phyloP scores from a whole-genome alignment of 2,329 filamentous ascomycete species.

The Didymosphaeria variabile region DNA sequence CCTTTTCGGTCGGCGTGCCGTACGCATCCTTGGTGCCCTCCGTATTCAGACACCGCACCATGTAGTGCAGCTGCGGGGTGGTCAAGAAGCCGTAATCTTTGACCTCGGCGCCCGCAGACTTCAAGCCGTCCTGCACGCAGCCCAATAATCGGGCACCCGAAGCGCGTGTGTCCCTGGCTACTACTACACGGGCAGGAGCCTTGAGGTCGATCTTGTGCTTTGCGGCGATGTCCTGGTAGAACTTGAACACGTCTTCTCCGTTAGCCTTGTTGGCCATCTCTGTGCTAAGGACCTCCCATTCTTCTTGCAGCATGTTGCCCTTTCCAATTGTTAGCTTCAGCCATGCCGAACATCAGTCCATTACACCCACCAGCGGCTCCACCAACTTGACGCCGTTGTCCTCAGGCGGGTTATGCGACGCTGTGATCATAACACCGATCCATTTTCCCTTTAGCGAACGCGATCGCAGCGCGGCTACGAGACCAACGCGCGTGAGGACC shows the following conservation, averaged over 20 bases:
- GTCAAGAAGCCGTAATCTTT: constrained; percentile 91
- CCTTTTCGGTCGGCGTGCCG: constrained; percentile 85
- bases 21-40: constrained; percentile 87
- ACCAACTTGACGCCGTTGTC: constrained; percentile 81
- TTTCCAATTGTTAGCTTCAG: constrained; percentile 42
- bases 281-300: constrained; percentile 92
- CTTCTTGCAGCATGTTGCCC: constrained; percentile 91
- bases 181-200: constrained; percentile 80
- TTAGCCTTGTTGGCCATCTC: constrained; percentile 83
- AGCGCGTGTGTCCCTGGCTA: constrained; percentile 90
- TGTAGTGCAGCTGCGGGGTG: constrained; percentile 97
- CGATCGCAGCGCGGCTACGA: constrained; percentile 87
- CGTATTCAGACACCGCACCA: constrained; percentile 94
- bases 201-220: constrained; percentile 69
- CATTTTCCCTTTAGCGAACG: constrained; percentile 88
- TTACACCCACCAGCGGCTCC: constrained; percentile 76
- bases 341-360: background rate
- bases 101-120: constrained; percentile 76
- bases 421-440: constrained; percentile 84
- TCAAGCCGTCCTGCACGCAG: constrained; percentile 81
- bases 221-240: constrained; percentile 75
- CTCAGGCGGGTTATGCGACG: constrained; percentile 70
- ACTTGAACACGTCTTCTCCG: constrained; percentile 77
- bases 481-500: constrained; percentile 89
- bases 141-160: constrained; percentile 85